Base-by-base conservation (phyloP, 2,329 filamentous ascomycete genomes). In the Fulvia fulva region DNA sequence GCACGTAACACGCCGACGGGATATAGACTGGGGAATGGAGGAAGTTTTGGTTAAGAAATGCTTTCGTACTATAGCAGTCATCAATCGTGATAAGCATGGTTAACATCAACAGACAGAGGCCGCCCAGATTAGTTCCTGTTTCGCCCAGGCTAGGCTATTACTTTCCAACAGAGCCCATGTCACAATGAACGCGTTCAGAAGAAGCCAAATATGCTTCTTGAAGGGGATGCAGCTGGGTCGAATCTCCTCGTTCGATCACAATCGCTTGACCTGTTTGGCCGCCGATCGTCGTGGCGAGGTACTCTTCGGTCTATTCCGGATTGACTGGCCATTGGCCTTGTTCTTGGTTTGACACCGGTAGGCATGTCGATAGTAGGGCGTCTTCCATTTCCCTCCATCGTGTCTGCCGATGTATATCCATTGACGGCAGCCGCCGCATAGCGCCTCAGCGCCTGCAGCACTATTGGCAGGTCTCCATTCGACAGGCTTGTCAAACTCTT, bases 301-400 rank as follows among this genome's bases (percentile, higher is more conserved):
- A 45, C 56, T 62, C 23, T 52, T 61, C 12, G 50, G n/a, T 19
- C 51, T 52, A 34, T 53, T 63, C 2, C 53, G 55, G 26, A 25
- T 32, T 26, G 58, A 46, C 11, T 45, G 30, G 41, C 54, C n/a
- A n/a, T 11, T 21, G 16, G 53, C 53, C 12, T 57, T 57, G 16
- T 59, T 57, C 56, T 61, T 62, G 8, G 57, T 45, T 57, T 65
- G 60, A 45, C 69, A 71, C 82, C 93, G 94, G 78, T 94, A 94
- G 49, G 90, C 89, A 74, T 95, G 90, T 64, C 90, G 81, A 74
- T 93, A 95, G 89, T 90, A 95, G 3, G 90, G 92, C 0, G 90
- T 95, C n/a, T 89, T 89, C 77, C 93, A 92, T 79, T 93, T 93
- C 77, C 93, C 93, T 72, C 87, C 91, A n/a, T n/a, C n/a, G n/a